Percentiles rank a stretch among this genome's conserved stretches.
Evolutionary conservation across 768 basidiomycete species (phyloP).

Genomic region (Hypsizygus marmoreus): DNA sequence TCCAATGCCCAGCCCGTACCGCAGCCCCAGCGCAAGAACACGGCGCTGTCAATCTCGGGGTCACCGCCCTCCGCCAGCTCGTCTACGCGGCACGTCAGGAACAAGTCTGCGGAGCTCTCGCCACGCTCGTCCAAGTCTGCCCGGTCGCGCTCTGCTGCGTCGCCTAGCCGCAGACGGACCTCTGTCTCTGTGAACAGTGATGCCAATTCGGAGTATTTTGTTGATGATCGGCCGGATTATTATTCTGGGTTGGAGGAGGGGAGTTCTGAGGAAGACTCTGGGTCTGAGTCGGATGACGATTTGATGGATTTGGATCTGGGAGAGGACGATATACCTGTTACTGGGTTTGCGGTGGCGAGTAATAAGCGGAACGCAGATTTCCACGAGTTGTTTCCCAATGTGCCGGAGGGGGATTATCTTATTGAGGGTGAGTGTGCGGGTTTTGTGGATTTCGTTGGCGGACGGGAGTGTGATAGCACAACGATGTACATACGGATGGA

Average conservation of each 20-base stretch:
- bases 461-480: too few species aligned
- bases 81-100: constrained; percentile 13
- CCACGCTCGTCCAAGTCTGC: constrained; percentile 11
- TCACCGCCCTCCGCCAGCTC: constrained; percentile 6
- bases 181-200: constrained; percentile 10
- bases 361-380: constrained; percentile 93
- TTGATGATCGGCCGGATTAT: constrained; percentile 32
- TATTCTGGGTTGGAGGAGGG: constrained; percentile 37
- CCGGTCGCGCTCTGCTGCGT: too few species aligned
- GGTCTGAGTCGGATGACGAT: constrained; percentile 32
- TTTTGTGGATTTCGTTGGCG: too few species aligned
- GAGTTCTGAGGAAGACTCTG: constrained; percentile 29
- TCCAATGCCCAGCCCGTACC: constrained; percentile 14
- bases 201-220: constrained; percentile 23
- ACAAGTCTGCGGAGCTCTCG: constrained; percentile 14
- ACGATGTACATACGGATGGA: too few species aligned
- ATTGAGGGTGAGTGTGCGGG: constrained; percentile 94
- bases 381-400: constrained; percentile 84
- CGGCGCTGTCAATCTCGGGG: constrained; percentile 2
- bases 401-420: constrained; percentile 93
- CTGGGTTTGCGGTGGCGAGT: constrained; percentile 97
- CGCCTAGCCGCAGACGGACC: constrained; percentile 6
- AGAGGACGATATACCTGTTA: constrained; percentile 82
- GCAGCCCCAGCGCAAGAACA: constrained; percentile 3
- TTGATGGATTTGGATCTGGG: constrained; percentile 49